Percentiles rank a stretch among this genome's conserved stretches.
These are phyloP conservation scores for Tilletia caries DNA, from an alignment of 1,284 basidiomycete species.

Conservation along the genomic window DNA sequence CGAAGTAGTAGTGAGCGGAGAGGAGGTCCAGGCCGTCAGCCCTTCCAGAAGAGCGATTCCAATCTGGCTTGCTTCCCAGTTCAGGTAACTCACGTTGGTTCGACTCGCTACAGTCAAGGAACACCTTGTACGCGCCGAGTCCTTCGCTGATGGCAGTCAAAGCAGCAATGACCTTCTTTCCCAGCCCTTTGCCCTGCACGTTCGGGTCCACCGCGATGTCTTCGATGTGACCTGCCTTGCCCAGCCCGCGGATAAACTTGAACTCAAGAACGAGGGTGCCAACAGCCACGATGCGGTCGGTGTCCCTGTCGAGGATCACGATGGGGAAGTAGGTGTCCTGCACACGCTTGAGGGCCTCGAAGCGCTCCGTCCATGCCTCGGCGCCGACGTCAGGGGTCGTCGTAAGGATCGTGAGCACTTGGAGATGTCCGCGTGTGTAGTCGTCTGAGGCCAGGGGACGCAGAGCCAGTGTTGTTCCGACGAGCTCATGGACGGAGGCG, in stretches of 20 bases:
- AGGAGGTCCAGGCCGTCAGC: background rate
- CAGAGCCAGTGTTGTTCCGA: conserved; percentile 60
- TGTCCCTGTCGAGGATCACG: conserved; percentile 72
- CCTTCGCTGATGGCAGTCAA: conserved; percentile 70
- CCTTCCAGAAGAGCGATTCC: background rate
- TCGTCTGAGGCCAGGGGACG: conserved; percentile 84
- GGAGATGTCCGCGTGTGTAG: conserved; percentile 76
- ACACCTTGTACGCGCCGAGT: conserved; percentile 86
- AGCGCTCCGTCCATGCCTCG: conserved; percentile 56
- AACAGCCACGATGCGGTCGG: conserved; percentile 77
- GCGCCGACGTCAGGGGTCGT: conserved; percentile 72
- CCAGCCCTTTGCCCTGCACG: conserved; percentile 85
- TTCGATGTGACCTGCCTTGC: conserved; percentile 88
- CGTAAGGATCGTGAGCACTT: conserved; percentile 76
- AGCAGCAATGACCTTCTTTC: conserved; percentile 78
- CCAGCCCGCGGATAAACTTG: conserved; percentile 82
- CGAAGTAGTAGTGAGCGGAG: too few species aligned
- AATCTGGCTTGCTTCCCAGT: background rate
- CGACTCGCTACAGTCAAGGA: conserved; percentile 84
- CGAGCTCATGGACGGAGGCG: conserved; percentile 30
- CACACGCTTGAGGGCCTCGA: conserved; percentile 20
- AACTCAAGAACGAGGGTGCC: conserved; percentile 83
- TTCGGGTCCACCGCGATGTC: conserved; percentile 88
- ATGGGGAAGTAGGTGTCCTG: conserved; percentile 68
- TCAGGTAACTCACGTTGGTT: conserved; percentile 74